A percentile compares a stretch with the other conserved stretches of the same genome.
Evolutionary conservation across 73 alveolate species (phyloP).

Genomic region (Tetrahymena borealis): DNA sequence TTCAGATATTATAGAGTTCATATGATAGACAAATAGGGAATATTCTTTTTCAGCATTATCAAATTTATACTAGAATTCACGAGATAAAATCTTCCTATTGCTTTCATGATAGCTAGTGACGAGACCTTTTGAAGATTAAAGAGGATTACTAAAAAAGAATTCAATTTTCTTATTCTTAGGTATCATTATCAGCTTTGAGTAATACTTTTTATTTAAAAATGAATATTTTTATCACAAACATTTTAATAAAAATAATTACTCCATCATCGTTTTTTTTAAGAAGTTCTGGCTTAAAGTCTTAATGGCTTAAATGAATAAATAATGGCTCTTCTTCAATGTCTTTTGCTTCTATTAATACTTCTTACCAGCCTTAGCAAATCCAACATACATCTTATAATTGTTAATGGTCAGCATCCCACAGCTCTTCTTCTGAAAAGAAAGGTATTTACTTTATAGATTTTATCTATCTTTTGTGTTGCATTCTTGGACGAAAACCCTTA

Average conservation of each 20-base stretch:
- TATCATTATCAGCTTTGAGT: neutral
- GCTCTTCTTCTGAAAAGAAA: neutral
- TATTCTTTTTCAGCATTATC: slow-evolving; percentile 19
- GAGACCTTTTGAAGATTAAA: neutral
- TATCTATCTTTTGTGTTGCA: neutral
- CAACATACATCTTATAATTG: slow-evolving; percentile 15
- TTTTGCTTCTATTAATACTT: slow-evolving; percentile 13
- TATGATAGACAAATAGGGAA: slow-evolving; percentile 13
- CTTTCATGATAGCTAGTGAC: neutral
- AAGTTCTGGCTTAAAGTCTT: slow-evolving; percentile 21
- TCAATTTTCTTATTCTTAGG: slow-evolving; percentile 3
- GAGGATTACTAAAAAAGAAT: slow-evolving; percentile 8
- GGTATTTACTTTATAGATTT: slow-evolving; percentile 5
- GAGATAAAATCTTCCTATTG: neutral
- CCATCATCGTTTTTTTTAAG: slow-evolving; percentile 8
- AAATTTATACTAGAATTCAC: neutral
- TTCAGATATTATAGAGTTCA: slow-evolving; percentile 9
- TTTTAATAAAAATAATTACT: neutral
- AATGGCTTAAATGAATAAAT: slow-evolving; percentile 11
- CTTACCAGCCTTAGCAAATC: slow-evolving; percentile 47
- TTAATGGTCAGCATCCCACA: neutral
- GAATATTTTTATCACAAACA: slow-evolving; percentile 4
- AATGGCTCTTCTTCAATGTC: slow-evolving; percentile 31
- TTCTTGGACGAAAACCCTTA: neutral
- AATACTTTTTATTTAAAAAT: slow-evolving; percentile 15